Conservation (phyloP, 441 rosid genomes). For the Erodium trifolium region DNA sequence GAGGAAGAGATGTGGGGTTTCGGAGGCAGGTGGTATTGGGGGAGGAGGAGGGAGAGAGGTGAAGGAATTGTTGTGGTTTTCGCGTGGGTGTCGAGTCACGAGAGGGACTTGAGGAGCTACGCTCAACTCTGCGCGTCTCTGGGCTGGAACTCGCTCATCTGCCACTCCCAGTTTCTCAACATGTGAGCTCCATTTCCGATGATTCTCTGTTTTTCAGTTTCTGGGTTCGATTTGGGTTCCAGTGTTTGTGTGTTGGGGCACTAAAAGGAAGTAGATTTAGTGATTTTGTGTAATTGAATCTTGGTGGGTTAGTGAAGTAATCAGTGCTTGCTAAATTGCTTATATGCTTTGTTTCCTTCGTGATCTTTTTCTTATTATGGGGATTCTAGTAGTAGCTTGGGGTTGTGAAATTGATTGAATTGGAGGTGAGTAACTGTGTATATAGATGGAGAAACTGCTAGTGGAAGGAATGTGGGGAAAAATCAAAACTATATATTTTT, state of each 20-base stretch:
- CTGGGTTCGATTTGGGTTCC: too few relatives aligned
- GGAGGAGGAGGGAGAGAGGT: slow-evolving; percentile 28
- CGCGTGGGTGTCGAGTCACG: slow-evolving; percentile 86
- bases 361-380: background rate
- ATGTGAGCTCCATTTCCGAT: slow-evolving; percentile 29
- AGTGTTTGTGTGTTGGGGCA: background rate
- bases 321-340: background rate
- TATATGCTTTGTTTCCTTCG: too few relatives aligned
- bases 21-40: slow-evolving; percentile 74
- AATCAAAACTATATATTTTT: background rate
- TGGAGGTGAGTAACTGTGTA: background rate
- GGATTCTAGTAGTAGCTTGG: background rate
- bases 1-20: slow-evolving; percentile 52
- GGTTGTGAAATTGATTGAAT: background rate
- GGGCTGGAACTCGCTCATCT: slow-evolving; percentile 67
- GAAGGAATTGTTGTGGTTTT: slow-evolving; percentile 62
- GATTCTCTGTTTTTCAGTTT: background rate
- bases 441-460: background rate
- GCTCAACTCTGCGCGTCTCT: slow-evolving; percentile 57
- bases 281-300: slow-evolving; percentile 1
- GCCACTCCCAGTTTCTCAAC: slow-evolving; percentile 76
- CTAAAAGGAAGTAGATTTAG: background rate
- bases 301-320: background rate
- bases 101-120: slow-evolving; percentile 52
- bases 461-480: background rate